Conservation (phyloP, 495 filamentous ascomycete species). For the Cercophora newfieldiana region DNA sequence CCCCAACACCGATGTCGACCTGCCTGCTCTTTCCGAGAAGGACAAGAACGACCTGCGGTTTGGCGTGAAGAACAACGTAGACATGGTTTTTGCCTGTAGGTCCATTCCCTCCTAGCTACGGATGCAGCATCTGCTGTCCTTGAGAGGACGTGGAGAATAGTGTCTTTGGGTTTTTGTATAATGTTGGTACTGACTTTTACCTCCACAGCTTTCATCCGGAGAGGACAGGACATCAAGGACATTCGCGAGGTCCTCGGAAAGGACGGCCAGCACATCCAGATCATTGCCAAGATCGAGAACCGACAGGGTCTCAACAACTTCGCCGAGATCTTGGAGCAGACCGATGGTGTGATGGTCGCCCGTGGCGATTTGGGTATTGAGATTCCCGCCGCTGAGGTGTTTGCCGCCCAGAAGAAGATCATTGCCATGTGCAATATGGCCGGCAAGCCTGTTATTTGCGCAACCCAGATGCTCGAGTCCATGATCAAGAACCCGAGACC, state of each 20-base stretch:
- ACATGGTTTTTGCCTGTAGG: constrained; percentile 91
- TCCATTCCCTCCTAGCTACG: not conserved
- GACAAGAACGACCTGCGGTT: constrained; percentile 90
- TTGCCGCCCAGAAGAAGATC: constrained; percentile 99
- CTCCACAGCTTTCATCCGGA: constrained; percentile 76
- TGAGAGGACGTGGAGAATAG: not conserved
- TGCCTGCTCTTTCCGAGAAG: constrained; percentile 97
- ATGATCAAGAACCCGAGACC: constrained; percentile 99
- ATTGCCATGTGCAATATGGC: constrained; percentile 99
- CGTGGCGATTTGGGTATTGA: constrained; percentile 98
- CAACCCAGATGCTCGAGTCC: constrained; percentile 77
- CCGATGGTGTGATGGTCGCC: constrained; percentile 99
- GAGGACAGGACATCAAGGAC: constrained; percentile 82
- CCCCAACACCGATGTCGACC: constrained; percentile 96
- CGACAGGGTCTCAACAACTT: constrained; percentile 98
- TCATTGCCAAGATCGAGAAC: constrained; percentile 99
- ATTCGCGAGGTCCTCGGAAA: constrained; percentile 90
- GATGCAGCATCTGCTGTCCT: not conserved
- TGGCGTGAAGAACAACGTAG: constrained; percentile 95
- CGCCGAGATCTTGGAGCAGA: constrained; percentile 91
- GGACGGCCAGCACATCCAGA: constrained; percentile 96
- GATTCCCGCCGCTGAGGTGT: constrained; percentile 96
- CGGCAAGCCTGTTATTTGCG: constrained; percentile 96
- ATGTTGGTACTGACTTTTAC: not conserved
- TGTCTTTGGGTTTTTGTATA: not conserved